Evolutionary conservation across 2,329 filamentous ascomycete genomes (phyloP), one percentile per base, ranked within the genome.

Genomic region (Talaromyces sp.): DNA sequence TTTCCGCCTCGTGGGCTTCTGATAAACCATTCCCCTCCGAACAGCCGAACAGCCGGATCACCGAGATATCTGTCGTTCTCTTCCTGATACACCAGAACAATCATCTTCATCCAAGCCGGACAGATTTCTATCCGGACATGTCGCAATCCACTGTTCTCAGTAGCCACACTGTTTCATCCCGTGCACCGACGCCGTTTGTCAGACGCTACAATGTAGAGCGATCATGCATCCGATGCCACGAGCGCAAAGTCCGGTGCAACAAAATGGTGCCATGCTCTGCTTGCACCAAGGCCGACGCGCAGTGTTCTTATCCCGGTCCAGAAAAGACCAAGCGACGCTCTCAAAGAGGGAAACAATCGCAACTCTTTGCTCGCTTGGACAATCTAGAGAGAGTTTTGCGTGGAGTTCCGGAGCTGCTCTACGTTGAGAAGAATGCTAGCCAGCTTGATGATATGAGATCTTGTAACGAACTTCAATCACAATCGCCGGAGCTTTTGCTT

Each of bases 191-290:
- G 33, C 52, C 52, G n/a, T n/a, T 56, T 35, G 31, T 56, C 52
- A 16, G 52, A 37, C 33, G 52, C n/a, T 56, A 56, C 52, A 56
- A 56, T 56, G 52, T 56, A 22, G 52, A 56, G 33, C 71, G 72
- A 24, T 74, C 73, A 35, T 74, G 73, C 54, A 59, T 74, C 33
- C 70, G 72, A 39, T 74, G 73, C 64, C 73, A 74, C 37, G 69
- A 71, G 56, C 70, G 73, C 45, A 74, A 74, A 47, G 70, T 74
- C 35, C 68, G 69, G 10, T 74, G 73, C 52, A 70, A 74, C 62
- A 73, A 68, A 47, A 60, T 41, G 4, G 31, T 59, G 4, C 73
- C 73, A 50, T 74, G 73, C 60, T 62, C 57, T 43, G 68, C 68
- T 41, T 74, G 73, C 39, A 16, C 65, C 8, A 69, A 68, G n/a